Evolutionary conservation across 805 yeast species (phyloP).

Genomic region (Myxozyma geophila): DNA sequence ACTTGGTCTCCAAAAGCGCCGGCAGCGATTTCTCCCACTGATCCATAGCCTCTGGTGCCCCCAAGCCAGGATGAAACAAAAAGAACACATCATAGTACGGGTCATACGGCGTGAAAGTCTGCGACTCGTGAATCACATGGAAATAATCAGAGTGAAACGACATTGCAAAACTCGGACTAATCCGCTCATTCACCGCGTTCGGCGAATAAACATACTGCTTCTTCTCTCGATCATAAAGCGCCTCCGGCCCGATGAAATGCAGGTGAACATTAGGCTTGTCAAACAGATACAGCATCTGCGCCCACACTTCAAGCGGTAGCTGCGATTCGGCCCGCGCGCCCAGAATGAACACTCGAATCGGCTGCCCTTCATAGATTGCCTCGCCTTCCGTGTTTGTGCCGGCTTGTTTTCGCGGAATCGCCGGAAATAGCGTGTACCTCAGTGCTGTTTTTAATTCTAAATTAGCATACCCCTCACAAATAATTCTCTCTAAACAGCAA

Average conservation of each 20-base stretch:
- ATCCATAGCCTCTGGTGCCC: conserved; percentile 75
- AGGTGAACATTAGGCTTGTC: conserved; percentile 83
- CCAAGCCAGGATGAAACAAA: conserved; percentile 93
- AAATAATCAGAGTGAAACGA: conserved; percentile 89
- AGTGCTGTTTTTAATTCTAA: conserved; percentile 55
- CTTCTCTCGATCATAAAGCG: conserved; percentile 73
- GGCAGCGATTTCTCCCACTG: conserved; percentile 85
- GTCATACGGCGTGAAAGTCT: conserved; percentile 96
- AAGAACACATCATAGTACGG: conserved; percentile 93
- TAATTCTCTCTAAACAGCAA: neutral
- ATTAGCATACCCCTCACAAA: neutral
- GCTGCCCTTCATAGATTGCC: conserved; percentile 77
- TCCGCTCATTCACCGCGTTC: conserved; percentile 68
- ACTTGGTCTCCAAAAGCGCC: conserved; percentile 88
- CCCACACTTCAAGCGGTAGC: conserved; percentile 94
- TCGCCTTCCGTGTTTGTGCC: conserved; percentile 28
- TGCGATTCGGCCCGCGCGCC: conserved; percentile 94
- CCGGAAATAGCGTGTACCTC: conserved; percentile 85
- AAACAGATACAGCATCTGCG: conserved; percentile 82
- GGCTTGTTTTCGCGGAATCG: conserved; percentile 42
- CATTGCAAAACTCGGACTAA: conserved; percentile 60
- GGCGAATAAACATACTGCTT: conserved; percentile 55
- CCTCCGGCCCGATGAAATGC: conserved; percentile 94
- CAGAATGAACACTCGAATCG: conserved; percentile 83
- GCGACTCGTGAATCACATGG: conserved; percentile 86